These are phyloP conservation scores for Chaetomium strumarium DNA, from an alignment of 2,329 filamentous ascomycete species.

Conservation along the genomic window DNA sequence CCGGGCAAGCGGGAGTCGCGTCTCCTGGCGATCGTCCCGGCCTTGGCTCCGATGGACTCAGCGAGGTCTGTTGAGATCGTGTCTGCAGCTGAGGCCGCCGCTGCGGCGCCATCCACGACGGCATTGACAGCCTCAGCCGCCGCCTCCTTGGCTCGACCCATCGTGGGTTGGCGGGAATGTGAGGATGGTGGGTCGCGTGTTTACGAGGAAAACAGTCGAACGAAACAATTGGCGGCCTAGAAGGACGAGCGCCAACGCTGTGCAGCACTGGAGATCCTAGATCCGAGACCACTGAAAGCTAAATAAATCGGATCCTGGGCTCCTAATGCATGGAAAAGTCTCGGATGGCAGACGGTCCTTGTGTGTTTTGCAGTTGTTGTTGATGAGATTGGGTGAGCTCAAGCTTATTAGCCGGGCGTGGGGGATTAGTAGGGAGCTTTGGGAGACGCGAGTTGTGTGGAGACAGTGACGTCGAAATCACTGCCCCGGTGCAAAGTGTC, in stretches of 20 bases:
- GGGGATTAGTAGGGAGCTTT: too few species aligned
- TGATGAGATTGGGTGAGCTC: neutral
- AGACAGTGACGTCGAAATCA: slow-evolving; percentile 1
- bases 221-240: neutral
- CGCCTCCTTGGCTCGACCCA: slow-evolving; percentile 17
- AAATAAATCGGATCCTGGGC: neutral
- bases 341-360: too few species aligned
- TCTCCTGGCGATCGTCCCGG: slow-evolving; percentile 6
- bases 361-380: neutral
- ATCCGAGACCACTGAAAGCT: too few species aligned
- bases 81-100: slow-evolving; percentile 5
- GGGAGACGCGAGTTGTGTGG: neutral
- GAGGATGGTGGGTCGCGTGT: neutral
- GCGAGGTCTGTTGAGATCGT: neutral
- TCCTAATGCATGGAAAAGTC: too few species aligned
- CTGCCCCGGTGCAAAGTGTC: too few species aligned
- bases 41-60: slow-evolving; percentile 2
- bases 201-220: neutral
- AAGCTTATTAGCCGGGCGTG: too few species aligned
- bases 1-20: slow-evolving; percentile 39
- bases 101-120: slow-evolving; percentile 10
- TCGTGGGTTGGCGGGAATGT: slow-evolving; percentile 1
- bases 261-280: neutral
- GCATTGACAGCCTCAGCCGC: slow-evolving; percentile 15
- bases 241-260: neutral